Evolutionary conservation across 306 rosid species (phyloP).

Genomic region (Cajanus cajan): DNA sequence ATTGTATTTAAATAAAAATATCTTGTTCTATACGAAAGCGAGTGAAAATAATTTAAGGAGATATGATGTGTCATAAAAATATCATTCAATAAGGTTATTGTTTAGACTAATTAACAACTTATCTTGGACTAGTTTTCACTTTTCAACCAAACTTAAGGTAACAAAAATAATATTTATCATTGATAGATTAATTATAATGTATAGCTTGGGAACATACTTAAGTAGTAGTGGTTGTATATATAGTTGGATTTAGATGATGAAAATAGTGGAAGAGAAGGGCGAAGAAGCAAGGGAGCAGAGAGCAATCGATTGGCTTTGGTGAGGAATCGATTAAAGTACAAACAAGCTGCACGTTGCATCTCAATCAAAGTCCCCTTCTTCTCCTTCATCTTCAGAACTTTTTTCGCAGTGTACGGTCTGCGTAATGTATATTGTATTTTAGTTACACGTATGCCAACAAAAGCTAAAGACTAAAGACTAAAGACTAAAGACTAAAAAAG

Average conservation of each 20-base stretch:
- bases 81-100: neutral
- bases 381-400: neutral
- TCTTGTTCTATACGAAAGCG: neutral
- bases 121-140: neutral
- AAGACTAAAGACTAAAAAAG: neutral
- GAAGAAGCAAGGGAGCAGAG: neutral
- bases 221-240: too few relatives aligned
- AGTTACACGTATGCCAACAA: neutral
- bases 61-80: neutral
- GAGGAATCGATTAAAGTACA: slow-evolving; percentile 34
- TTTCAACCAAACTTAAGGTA: neutral
- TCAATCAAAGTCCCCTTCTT: neutral
- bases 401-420: slow-evolving; percentile 46
- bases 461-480: slow-evolving; percentile 1
- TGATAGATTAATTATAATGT: too few relatives aligned
- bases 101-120: too few relatives aligned
- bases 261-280: too few relatives aligned
- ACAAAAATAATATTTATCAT: too few relatives aligned
- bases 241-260: too few relatives aligned
- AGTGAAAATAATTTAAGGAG: neutral
- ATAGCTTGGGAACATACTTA: too few relatives aligned
- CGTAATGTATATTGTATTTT: neutral
- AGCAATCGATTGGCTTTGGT: slow-evolving; percentile 20
- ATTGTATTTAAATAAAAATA: neutral
- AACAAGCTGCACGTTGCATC: slow-evolving; percentile 49